phyloP scores from a whole-genome alignment of 257 asterid species.

The Vinca minor region DNA sequence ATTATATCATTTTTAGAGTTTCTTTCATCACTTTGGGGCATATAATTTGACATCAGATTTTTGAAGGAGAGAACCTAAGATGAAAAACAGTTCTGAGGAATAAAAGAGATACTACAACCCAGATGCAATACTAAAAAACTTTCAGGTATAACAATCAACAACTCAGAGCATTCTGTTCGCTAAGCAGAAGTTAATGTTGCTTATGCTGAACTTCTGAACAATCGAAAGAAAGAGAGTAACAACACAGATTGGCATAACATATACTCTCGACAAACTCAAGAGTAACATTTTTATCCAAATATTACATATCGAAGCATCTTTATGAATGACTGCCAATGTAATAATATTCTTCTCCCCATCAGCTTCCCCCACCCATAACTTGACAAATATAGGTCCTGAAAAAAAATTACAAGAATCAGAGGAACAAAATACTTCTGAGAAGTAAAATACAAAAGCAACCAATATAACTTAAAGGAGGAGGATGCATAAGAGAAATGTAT shows the following conservation, averaged over 20 bases:
- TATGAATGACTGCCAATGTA: constrained; percentile 69
- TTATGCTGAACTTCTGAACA: background rate
- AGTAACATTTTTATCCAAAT: background rate
- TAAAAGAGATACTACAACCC: background rate
- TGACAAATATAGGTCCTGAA: constrained; percentile 54
- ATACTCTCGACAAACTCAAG: background rate
- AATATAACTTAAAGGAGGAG: background rate
- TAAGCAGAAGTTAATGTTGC: background rate
- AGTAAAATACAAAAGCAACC: background rate
- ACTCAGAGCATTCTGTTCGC: background rate
- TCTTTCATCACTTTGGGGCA: background rate
- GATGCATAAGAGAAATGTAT: background rate
- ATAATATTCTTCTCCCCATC: constrained; percentile 32
- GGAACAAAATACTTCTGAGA: background rate
- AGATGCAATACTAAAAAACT: background rate
- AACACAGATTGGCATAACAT: background rate
- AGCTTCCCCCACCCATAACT: constrained; percentile 72
- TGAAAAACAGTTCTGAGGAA: background rate
- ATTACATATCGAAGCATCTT: constrained; percentile 44
- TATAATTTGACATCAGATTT: background rate
- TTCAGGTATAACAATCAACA: too few relatives aligned
- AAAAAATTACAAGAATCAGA: constrained; percentile 16
- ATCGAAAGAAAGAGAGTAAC: background rate
- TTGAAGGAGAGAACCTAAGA: background rate
- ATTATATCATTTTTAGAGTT: background rate